phyloP scores from a whole-genome alignment of 768 basidiomycete genomes.

The Wakefieldia striispora region DNA sequence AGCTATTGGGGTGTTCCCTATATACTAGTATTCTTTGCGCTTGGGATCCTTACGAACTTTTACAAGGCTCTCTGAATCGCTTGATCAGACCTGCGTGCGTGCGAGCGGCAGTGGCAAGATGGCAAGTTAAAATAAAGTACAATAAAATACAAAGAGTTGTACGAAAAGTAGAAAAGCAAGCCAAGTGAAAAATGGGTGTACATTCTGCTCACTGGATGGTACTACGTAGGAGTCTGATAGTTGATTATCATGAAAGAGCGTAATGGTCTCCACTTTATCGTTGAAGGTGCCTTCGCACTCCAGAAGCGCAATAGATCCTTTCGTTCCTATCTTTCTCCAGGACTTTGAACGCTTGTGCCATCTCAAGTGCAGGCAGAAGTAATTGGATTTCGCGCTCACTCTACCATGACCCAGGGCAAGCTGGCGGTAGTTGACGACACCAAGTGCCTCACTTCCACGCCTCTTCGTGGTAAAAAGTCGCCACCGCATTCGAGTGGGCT shows the following conservation, averaged over 20 bases:
- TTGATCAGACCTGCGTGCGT: too few species aligned
- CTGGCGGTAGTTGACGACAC: constrained; percentile 1
- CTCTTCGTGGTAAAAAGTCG: not conserved
- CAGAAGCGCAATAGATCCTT: not conserved
- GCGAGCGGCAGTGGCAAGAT: too few species aligned
- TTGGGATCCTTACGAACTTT: too few species aligned
- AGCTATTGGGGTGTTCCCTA: too few species aligned
- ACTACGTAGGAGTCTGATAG: too few species aligned
- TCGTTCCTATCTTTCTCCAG: not conserved
- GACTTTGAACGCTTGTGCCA: not conserved
- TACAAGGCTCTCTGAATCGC: too few species aligned
- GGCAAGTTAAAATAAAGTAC: too few species aligned
- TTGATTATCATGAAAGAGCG: not conserved
- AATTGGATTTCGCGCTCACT: not conserved
- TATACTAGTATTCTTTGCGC: too few species aligned
- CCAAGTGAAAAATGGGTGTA: too few species aligned
- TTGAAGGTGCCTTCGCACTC: not conserved
- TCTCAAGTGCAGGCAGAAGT: not conserved
- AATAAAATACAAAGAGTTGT: too few species aligned
- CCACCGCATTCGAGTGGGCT: not conserved
- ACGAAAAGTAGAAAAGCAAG: too few species aligned
- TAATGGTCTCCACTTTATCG: not conserved
- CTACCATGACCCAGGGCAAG: not conserved
- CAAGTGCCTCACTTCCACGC: not conserved
- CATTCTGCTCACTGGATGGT: too few species aligned